Evolutionary conservation across 108 stramenopile species (phyloP), one percentile per base, ranked within the genome.

Genomic region (Skeletonema menzelii): DNA sequence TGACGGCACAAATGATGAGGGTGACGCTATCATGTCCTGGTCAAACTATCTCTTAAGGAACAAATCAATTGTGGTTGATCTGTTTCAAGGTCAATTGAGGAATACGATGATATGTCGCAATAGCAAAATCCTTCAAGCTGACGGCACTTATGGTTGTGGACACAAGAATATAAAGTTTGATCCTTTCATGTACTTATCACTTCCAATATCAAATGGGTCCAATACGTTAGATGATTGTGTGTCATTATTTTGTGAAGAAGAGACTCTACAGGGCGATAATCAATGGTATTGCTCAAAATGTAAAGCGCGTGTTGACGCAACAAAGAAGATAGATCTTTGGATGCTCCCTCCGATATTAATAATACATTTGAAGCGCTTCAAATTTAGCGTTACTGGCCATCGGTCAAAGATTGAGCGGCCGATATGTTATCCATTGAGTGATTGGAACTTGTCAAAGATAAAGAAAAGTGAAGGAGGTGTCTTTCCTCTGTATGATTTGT

Each of bases 31-130:
- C 13, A 75, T 85, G 38, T 88, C 95, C 13, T 98, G 96, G 95
- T 80, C 88, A 17, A 85, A 90, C 56, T 94, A 97, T 73, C 60
- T 97, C 57, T 37, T 64, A 59, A 83, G 97, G 22, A 94, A 98
- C 83, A 84, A 87, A 56, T 91, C 89, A 5, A 85, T 97, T 17
- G 84, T 98, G 28, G 96, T 97, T 8, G 98, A 98, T 56, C 76
- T 97, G 46, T 97, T 98, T 75, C 97, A 97, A 71, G 98, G 98
- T n/a, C 98, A 98, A 75, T 83, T 98, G 35, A 82, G 89, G 53
- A 91, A 88, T 72, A 90, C 88, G 12, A 86, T 93, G 67, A 80
- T 60, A 35, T 98, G 98, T 67, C 58, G 79, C 27, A 82, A 76
- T 17, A 70, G 37, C 44, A 10, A 44, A 22, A 46, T 63, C 20